Conservation (phyloP, 139 green algal genomes). For the Axilococcus clingmanii region DNA sequence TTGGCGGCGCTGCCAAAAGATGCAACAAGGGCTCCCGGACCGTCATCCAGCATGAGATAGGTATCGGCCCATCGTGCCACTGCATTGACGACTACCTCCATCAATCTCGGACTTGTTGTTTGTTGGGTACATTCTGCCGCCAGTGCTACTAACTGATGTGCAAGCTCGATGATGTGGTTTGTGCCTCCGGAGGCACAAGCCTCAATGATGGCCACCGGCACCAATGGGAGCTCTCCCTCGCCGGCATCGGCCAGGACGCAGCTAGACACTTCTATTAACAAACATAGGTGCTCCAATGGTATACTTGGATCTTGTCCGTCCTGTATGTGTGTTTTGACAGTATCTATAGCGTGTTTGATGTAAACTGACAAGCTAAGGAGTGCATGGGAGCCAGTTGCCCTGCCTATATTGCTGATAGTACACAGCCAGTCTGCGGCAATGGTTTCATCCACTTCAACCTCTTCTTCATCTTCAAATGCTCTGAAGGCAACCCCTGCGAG, state of each 20-base stretch:
- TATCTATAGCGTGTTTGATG: conserved; percentile 13
- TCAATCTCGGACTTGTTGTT: conserved; percentile 56
- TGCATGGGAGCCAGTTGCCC: conserved; percentile 25
- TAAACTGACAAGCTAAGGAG: conserved; percentile 37
- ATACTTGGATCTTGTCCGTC: conserved; percentile 26
- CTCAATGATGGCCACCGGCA: conserved; percentile 43
- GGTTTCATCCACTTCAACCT: conserved; percentile 41
- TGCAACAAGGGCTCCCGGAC: conserved; percentile 3
- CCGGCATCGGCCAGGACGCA: conserved; percentile 69
- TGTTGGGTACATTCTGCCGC: conserved; percentile 11
- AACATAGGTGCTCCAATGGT: conserved; percentile 71
- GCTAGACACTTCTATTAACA: conserved; percentile 49
- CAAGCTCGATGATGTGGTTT: conserved; percentile 4
- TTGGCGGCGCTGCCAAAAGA: background rate
- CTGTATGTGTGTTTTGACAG: conserved; percentile 19
- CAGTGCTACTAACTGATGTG: conserved; percentile 26
- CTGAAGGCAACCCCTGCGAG: conserved; percentile 38
- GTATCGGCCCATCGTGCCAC: conserved; percentile 72
- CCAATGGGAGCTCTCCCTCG: conserved; percentile 67
- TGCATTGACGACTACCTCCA: conserved; percentile 56
- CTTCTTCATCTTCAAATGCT: conserved; percentile 55
- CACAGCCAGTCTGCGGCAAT: conserved; percentile 49
- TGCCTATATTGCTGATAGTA: conserved; percentile 43
- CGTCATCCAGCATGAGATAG: conserved; percentile 69
- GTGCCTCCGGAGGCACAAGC: conserved; percentile 7